Conservation (phyloP, 2,329 filamentous ascomycete species). For the Penicillium crustosum region DNA sequence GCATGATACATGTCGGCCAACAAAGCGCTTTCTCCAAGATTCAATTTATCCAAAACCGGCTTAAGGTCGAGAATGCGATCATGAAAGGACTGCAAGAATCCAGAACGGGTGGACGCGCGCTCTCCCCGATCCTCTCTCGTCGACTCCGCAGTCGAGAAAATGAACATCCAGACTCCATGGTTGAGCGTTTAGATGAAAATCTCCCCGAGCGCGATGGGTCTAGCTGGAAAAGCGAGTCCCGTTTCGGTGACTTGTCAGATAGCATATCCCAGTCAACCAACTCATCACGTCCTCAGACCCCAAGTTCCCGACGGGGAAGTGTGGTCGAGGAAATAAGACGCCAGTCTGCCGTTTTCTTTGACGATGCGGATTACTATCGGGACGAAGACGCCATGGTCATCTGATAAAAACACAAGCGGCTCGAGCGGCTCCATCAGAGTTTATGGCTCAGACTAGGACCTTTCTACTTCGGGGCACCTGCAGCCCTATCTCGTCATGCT, state of each 20-base stretch:
- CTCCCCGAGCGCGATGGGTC: constrained; percentile 27
- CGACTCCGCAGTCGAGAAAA: constrained; percentile 22
- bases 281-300: constrained; percentile 25
- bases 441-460: constrained; percentile 12
- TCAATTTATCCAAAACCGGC: constrained; percentile 83
- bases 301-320: constrained; percentile 26
- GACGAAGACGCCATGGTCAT: constrained; percentile 27
- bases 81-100: constrained; percentile 53
- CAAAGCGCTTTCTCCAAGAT: constrained; percentile 88
- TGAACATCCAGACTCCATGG: constrained; percentile 21
- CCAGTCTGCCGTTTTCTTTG: constrained; percentile 50
- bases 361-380: constrained; percentile 40
- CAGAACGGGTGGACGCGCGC: constrained; percentile 24
- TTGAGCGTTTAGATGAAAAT: constrained; percentile 30
- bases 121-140: constrained; percentile 32
- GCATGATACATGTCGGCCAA: constrained; percentile 88
- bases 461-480: constrained; percentile 19
- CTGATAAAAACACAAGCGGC: constrained; percentile 18
- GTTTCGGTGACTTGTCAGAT: constrained; percentile 24
- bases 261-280: constrained; percentile 24
- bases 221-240: constrained; percentile 25
- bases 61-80: constrained; percentile 74
- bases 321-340: constrained; percentile 47
- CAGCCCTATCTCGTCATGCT: constrained; percentile 17
- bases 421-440: constrained; percentile 13